A percentile compares a stretch with the other conserved stretches of the same genome.
phyloP scores from a whole-genome alignment of 768 basidiomycete genomes.

The Kondoa malvinella region DNA sequence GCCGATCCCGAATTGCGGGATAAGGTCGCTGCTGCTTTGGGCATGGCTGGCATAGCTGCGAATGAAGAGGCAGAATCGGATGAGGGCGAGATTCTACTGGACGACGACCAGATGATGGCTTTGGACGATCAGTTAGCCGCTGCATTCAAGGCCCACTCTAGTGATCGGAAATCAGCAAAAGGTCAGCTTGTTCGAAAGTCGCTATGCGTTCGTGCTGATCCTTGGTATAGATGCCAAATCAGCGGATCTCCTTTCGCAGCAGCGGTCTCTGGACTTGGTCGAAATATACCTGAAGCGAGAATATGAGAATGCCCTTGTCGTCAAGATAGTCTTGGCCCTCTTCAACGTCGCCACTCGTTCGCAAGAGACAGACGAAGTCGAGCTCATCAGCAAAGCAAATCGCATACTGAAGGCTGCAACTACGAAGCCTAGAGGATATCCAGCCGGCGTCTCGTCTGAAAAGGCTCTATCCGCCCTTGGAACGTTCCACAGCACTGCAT shows the following conservation, averaged over 20 bases:
- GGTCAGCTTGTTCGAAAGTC: constrained; percentile 35
- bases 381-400: constrained; percentile 72
- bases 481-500: constrained; percentile 11
- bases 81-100: constrained; percentile 42
- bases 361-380: constrained; percentile 53
- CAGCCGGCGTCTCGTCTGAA: constrained; percentile 4
- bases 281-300: constrained; percentile 67
- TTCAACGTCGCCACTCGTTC: constrained; percentile 44
- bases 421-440: neutral
- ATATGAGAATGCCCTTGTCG: constrained; percentile 49
- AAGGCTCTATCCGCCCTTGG: constrained; percentile 16
- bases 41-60: constrained; percentile 34
- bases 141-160: constrained; percentile 55
- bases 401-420: constrained; percentile 42
- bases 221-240: constrained; percentile 46
- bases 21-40: constrained; percentile 41
- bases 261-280: constrained; percentile 83
- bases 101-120: constrained; percentile 96
- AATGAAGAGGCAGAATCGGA: constrained; percentile 44
- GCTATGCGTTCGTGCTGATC: neutral
- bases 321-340: constrained; percentile 57
- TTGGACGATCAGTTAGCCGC: constrained; percentile 81
- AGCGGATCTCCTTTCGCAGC: constrained; percentile 90
- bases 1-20: constrained; percentile 44
- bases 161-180: constrained; percentile 48